Percentiles rank a stretch among this genome's conserved stretches.
Evolutionary conservation across 495 filamentous ascomycete genomes (phyloP).

Genomic region (Corynascus novoguineensis): DNA sequence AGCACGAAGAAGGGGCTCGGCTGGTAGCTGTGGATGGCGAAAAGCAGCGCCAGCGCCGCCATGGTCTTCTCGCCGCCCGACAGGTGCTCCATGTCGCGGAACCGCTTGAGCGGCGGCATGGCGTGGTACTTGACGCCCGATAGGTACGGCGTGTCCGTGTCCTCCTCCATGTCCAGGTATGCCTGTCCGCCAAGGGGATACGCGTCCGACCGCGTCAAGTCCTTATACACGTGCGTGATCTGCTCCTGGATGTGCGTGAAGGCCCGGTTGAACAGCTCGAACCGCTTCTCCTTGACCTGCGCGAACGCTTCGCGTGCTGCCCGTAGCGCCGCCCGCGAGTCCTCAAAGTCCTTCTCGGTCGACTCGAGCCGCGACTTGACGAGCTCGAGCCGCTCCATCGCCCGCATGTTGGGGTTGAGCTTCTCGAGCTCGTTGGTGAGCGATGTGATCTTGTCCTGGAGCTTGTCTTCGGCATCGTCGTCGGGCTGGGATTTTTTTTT

Average conservation of each 20-base stretch:
- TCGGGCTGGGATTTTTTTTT: constrained; percentile 45
- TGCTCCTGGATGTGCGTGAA: constrained; percentile 93
- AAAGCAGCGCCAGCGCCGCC: constrained; percentile 90
- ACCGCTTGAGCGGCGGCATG: constrained; percentile 97
- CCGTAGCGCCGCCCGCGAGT: constrained; percentile 65
- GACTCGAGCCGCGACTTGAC: constrained; percentile 77
- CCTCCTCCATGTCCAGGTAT: constrained; percentile 87
- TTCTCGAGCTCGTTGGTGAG: constrained; percentile 79
- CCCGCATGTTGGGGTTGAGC: constrained; percentile 92
- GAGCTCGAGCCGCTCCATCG: constrained; percentile 82
- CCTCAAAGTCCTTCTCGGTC: constrained; percentile 85
- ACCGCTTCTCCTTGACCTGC: constrained; percentile 71
- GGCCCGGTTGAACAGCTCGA: constrained; percentile 88
- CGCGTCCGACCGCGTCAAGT: constrained; percentile 77
- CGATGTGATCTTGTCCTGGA: constrained; percentile 69
- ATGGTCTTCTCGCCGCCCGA: constrained; percentile 99
- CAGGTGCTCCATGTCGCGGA: constrained; percentile 98
- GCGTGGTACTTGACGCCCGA: constrained; percentile 96
- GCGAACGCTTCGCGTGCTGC: constrained; percentile 78
- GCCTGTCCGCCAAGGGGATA: constrained; percentile 91
- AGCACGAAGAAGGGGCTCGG: constrained; percentile 96
- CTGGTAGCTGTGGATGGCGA: constrained; percentile 92
- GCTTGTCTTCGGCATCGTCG: constrained; percentile 68
- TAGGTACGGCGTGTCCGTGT: constrained; percentile 80
- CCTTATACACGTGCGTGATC: constrained; percentile 89